Evolutionary conservation across 495 filamentous ascomycete species (phyloP).

Genomic region (Penicillium paradoxum): DNA sequence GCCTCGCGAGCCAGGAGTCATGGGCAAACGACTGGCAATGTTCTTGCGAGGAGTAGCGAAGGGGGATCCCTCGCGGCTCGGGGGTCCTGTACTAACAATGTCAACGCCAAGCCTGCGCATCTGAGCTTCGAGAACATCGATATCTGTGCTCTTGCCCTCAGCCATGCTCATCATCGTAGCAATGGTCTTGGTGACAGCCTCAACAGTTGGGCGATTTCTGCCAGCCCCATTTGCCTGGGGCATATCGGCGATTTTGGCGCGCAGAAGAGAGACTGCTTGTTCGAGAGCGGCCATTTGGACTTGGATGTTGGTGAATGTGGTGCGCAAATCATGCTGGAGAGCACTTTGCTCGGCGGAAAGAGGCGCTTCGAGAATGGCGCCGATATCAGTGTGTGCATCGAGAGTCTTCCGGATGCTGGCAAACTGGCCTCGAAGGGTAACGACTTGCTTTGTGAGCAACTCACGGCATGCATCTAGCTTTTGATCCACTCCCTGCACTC

Average conservation of each 20-base stretch:
- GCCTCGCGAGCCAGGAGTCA: slow-evolving; percentile 37
- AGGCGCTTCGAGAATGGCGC: slow-evolving; percentile 58
- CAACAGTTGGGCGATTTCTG: slow-evolving; percentile 70
- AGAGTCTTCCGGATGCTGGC: slow-evolving; percentile 70
- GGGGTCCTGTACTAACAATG: slow-evolving; percentile 40
- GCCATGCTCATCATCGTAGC: slow-evolving; percentile 88
- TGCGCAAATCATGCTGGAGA: slow-evolving; percentile 77
- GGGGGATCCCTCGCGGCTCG: slow-evolving; percentile 55
- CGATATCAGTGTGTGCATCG: slow-evolving; percentile 59
- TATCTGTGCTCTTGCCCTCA: slow-evolving; percentile 78
- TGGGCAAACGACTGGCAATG: slow-evolving; percentile 28
- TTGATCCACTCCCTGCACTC: slow-evolving; percentile 57
- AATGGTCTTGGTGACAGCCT: slow-evolving; percentile 87
- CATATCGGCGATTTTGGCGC: slow-evolving; percentile 63
- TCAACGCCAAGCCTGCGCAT: slow-evolving; percentile 65
- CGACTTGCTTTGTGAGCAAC: slow-evolving; percentile 56
- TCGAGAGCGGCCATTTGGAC: slow-evolving; percentile 73
- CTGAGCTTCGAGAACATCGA: slow-evolving; percentile 82
- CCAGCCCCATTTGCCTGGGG: slow-evolving; percentile 36
- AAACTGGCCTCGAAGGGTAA: slow-evolving; percentile 62
- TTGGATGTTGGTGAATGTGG: slow-evolving; percentile 62
- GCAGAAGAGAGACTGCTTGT: slow-evolving; percentile 73
- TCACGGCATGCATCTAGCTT: slow-evolving; percentile 58
- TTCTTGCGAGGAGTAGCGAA: slow-evolving; percentile 54
- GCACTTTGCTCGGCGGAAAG: slow-evolving; percentile 74